phyloP scores from a whole-genome alignment of 2,329 filamentous ascomycete species.

The Trichoderma simmonsii region DNA sequence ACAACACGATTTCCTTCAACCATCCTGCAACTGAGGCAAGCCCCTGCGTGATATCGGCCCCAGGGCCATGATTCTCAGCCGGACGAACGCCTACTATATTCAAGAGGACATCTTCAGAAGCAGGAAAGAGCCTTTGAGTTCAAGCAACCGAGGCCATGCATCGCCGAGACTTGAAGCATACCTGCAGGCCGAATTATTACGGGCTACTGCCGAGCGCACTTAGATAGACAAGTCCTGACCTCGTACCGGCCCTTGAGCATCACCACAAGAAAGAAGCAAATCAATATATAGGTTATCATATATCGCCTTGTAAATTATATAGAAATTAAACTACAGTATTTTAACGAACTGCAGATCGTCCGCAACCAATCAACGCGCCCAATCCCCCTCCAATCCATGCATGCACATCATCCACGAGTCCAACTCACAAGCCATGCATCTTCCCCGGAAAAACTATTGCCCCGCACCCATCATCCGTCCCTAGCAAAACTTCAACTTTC shows the following conservation, averaged over 20 bases:
- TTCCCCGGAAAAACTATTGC: not conserved
- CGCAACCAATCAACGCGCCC: not conserved
- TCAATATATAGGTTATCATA: not conserved
- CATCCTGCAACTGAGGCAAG: not conserved
- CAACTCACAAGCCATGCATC: not conserved
- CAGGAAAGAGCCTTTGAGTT: not conserved
- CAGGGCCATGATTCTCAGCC: not conserved
- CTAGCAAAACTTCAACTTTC: constrained; percentile 16
- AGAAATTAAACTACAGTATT: not conserved
- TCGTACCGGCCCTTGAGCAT: not conserved
- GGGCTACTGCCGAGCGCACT: not conserved
- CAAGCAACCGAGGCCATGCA: not conserved
- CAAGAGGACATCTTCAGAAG: not conserved
- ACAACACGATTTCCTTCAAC: not conserved
- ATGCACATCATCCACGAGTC: constrained; percentile 13
- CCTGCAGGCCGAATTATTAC: not conserved
- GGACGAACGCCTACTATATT: not conserved
- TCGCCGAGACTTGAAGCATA: not conserved
- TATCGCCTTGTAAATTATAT: not conserved
- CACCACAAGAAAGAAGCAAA: not conserved
- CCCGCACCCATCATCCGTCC: not conserved
- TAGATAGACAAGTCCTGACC: not conserved
- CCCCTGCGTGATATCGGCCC: not conserved
- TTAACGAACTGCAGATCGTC: not conserved
- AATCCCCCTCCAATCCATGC: constrained; percentile 17